These are phyloP conservation scores for Rosellinia necatrix DNA, from an alignment of 2,329 filamentous ascomycete genomes.

Conservation along the genomic window DNA sequence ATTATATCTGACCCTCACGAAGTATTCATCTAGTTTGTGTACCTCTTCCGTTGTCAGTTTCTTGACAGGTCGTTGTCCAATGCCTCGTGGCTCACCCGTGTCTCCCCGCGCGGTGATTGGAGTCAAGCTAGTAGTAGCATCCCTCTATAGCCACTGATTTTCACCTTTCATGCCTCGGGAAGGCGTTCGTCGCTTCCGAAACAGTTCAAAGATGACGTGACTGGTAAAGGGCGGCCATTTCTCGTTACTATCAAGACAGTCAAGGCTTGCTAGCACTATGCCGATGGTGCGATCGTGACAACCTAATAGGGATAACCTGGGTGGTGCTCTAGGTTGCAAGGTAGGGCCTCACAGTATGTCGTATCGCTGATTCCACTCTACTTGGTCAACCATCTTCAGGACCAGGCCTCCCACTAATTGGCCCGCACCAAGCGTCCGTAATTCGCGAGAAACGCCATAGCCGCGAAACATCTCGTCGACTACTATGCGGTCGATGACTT, in stretches of 20 bases:
- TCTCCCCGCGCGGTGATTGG: neutral
- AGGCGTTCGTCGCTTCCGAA: constrained; percentile 1
- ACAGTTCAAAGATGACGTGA: constrained; percentile 10
- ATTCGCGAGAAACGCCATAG: constrained; percentile 9
- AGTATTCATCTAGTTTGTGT: constrained; percentile 1
- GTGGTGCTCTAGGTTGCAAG: constrained; percentile 1
- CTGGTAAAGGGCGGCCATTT: constrained; percentile 8
- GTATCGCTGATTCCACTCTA: constrained; percentile 9
- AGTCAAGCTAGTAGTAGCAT: neutral
- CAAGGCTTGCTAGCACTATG: constrained; percentile 15
- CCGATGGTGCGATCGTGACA: constrained; percentile 14
- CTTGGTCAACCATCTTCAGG: constrained; percentile 16
- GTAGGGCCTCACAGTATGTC: neutral
- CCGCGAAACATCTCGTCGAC: constrained; percentile 11
- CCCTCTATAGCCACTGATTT: constrained; percentile 1
- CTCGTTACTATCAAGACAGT: constrained; percentile 14
- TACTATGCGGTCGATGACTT: constrained; percentile 10
- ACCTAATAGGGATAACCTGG: constrained; percentile 10
- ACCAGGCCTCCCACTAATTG: constrained; percentile 10
- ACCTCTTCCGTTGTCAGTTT: neutral
- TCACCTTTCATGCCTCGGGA: neutral
- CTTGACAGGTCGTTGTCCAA: neutral
- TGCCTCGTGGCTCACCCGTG: neutral
- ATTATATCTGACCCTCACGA: constrained; percentile 11
- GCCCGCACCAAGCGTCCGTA: constrained; percentile 11